Conservation (phyloP, 305 asterid species). For the Solanum hybrid region DNA sequence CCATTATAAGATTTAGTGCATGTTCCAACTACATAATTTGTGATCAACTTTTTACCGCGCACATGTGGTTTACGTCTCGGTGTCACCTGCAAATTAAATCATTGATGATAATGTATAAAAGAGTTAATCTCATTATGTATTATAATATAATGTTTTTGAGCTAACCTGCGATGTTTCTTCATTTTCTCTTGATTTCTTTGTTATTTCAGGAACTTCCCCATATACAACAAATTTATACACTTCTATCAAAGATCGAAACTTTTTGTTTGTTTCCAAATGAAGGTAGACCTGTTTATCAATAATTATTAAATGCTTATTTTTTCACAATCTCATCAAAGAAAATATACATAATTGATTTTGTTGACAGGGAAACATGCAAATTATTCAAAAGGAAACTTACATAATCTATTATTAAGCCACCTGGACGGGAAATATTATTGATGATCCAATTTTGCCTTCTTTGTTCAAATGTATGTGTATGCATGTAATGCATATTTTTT, state of each 20-base stretch:
- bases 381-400: not conserved
- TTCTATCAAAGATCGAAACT: not conserved
- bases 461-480: not conserved
- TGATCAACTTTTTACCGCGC: not conserved
- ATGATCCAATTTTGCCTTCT: not conserved
- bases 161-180: not conserved
- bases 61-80: not conserved
- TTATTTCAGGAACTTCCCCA: not conserved
- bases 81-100: not conserved
- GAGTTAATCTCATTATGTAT: not conserved
- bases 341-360: not conserved
- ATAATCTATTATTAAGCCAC: not conserved
- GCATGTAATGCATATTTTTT: not conserved
- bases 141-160: not conserved
- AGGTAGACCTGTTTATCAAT: not conserved
- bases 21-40: not conserved
- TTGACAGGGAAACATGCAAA: not conserved
- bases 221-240: not conserved
- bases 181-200: not conserved
- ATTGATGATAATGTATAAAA: not conserved
- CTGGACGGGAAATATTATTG: not conserved
- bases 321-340: not conserved
- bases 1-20: too few species aligned
- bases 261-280: not conserved
- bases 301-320: not conserved